Evolutionary conservation across 352 stramenopile species (phyloP).

Genomic region (Phytophthora kernoviae): DNA sequence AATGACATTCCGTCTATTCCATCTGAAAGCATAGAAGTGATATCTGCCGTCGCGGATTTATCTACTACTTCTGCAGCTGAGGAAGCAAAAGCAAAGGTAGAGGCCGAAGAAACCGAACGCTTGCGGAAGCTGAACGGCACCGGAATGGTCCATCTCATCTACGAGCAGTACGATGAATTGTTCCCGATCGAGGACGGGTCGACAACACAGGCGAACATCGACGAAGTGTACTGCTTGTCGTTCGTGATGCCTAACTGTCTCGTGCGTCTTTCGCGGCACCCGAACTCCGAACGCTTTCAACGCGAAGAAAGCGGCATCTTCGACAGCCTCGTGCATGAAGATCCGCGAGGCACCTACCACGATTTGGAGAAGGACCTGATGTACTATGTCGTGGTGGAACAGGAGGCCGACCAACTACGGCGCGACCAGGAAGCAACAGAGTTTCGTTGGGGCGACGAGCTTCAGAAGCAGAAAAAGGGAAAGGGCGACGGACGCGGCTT

Average conservation of each 20-base stretch:
- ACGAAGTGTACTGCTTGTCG: conserved; percentile 88
- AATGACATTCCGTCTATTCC: not conserved
- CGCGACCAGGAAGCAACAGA: conserved; percentile 70
- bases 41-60: conserved; percentile 2
- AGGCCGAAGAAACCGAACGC: conserved; percentile 35
- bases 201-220: conserved; percentile 73
- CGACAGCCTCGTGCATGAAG: conserved; percentile 68
- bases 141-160: conserved; percentile 78
- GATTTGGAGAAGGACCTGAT: conserved; percentile 63
- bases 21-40: not conserved
- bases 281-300: conserved; percentile 56
- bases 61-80: conserved; percentile 5
- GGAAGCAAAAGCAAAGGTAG: conserved; percentile 11
- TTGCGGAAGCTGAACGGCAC: conserved; percentile 55
- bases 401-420: conserved; percentile 72
- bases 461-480: conserved; percentile 37
- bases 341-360: conserved; percentile 73
- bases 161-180: conserved; percentile 89
- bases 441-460: conserved; percentile 44
- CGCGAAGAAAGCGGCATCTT: conserved; percentile 54
- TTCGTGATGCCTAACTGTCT: conserved; percentile 91
- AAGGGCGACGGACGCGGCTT: conserved; percentile 72
- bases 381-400: conserved; percentile 87
- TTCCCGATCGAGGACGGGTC: conserved; percentile 81
- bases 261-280: conserved; percentile 65